Base-by-base conservation (phyloP, 176 grass and related monocot species). In the Elymus sibiricus region DNA sequence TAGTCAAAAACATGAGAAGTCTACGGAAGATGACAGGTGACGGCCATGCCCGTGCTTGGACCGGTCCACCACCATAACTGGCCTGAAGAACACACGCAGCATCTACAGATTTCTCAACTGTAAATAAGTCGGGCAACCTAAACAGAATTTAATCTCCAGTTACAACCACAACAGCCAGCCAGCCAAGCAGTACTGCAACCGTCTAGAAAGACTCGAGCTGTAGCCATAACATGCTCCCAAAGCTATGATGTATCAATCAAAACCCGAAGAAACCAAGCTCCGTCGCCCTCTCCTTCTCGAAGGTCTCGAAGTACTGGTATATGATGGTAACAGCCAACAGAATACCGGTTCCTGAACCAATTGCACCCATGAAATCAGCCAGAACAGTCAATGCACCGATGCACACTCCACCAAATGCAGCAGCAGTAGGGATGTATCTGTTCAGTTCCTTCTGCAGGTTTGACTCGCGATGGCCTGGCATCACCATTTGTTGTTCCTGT, bases 401-500 rank as follows among this genome's bases (percentile, higher is more conserved):
- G 85, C 89, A 91, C 3, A 91, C 85, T 27, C 89, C 85, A 40
- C 89, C 85, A 84, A 91, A 87, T 40, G 89, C 89, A 16, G 81
- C 89, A 39, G 89, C 89, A 84, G 81, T 91, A 55, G 89, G 89
- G 24, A 91, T 91, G 29, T 91, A 84, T 87, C 85, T 87, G 81
- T 91, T 91, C 81, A 91, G 24, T 70, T 91, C 85, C 81, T 84
- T 91, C 77, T 91, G 89, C 76, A 91, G 47, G 76, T 91, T 91
- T 2, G 85, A 91, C 81, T 87, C 89, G 40, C 85, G 81, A 15
- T 87, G 84, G 12, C 89, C 89, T 60, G 85, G 89, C 81, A 91
- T 91, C 85, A 91, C 85, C 89, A 91, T 91, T 91, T 91, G 89
- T 91, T 91, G 89, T 59, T 91, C 89, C 89, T 91, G 81, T 90